Evolutionary conservation across 1,284 basidiomycete genomes (phyloP).

Genomic region (Malassezia obtusa): DNA sequence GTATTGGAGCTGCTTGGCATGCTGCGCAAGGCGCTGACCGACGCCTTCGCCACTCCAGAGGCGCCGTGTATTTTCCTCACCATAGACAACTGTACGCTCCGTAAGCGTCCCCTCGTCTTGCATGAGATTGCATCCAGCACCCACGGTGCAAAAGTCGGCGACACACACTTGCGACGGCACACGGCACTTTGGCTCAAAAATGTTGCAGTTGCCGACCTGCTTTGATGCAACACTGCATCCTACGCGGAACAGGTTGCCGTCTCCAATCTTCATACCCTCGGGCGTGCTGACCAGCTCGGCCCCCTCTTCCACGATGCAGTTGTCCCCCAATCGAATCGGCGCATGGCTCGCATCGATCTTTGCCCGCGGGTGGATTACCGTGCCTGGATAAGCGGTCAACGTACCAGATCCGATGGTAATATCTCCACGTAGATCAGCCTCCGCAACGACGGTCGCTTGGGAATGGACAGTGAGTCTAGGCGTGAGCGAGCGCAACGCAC

Average conservation of each 20-base stretch:
- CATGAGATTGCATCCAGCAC: conserved; percentile 57
- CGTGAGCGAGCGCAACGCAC: background rate
- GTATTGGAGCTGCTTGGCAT: conserved; percentile 80
- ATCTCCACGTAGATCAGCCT: conserved; percentile 3
- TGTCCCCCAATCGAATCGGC: conserved; percentile 72
- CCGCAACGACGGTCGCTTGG: conserved; percentile 3
- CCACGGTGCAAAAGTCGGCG: conserved; percentile 68
- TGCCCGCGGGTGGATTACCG: conserved; percentile 82
- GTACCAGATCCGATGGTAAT: conserved; percentile 7
- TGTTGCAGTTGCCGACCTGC: conserved; percentile 71
- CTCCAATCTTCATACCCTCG: conserved; percentile 67
- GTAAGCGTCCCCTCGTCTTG: conserved; percentile 52
- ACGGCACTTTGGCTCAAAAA: conserved; percentile 66
- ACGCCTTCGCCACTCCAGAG: conserved; percentile 77
- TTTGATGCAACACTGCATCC: conserved; percentile 71
- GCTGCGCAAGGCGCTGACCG: conserved; percentile 68
- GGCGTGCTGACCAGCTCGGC: conserved; percentile 73
- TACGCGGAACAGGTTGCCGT: conserved; percentile 85
- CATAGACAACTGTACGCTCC: conserved; percentile 77
- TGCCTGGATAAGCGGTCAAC: background rate
- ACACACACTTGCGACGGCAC: conserved; percentile 70
- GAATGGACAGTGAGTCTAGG: conserved; percentile 3
- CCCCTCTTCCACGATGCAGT: conserved; percentile 83
- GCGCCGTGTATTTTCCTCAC: conserved; percentile 61
- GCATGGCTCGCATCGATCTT: conserved; percentile 78